These are phyloP conservation scores for Vanrija sp. DNA, from an alignment of 1,284 basidiomycete species.

Conservation along the genomic window DNA sequence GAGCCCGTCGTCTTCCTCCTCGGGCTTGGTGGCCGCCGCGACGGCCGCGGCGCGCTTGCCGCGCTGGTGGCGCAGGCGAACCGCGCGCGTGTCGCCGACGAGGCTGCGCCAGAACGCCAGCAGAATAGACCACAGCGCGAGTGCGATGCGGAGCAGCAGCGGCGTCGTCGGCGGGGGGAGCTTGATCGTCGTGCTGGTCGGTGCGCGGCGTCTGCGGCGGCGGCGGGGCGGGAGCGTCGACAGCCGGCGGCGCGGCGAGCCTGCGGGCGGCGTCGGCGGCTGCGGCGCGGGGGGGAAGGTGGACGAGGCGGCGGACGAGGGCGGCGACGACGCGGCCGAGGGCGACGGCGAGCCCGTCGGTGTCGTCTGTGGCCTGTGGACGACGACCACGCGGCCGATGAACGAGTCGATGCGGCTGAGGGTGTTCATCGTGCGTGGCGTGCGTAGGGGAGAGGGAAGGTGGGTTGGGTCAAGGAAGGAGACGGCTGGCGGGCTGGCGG, in stretches of 20 bases:
- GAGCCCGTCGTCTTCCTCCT: too few relatives aligned
- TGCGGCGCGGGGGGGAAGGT: conserved; percentile 7
- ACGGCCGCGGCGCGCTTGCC: not conserved
- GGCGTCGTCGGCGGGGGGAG: conserved; percentile 43
- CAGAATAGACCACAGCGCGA: conserved; percentile 43
- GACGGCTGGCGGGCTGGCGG: too few relatives aligned
- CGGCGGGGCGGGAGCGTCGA: conserved; percentile 4
- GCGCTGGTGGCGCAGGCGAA: conserved; percentile 12
- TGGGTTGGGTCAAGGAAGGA: too few relatives aligned
- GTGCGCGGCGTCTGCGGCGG: conserved; percentile 4
- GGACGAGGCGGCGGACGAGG: not conserved
- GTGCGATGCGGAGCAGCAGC: conserved; percentile 34
- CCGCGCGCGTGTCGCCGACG: conserved; percentile 45
- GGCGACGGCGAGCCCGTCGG: not conserved
- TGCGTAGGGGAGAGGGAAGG: not conserved
- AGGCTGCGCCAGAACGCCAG: conserved; percentile 41
- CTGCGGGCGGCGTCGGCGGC: conserved; percentile 1
- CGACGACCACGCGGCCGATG: conserved; percentile 19
- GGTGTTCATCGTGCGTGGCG: conserved; percentile 31
- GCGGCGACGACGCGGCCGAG: not conserved
- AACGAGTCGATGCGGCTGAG: conserved; percentile 33
- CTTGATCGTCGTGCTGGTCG: conserved; percentile 32
- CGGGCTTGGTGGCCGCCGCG: too few relatives aligned
- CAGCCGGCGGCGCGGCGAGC: conserved; percentile 1
- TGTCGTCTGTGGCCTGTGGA: not conserved